A percentile compares a stretch with the other conserved stretches of the same genome.
These are phyloP conservation scores for Sonneratia caseolaris DNA, from an alignment of 345 rosid genomes.

Conservation along the genomic window DNA sequence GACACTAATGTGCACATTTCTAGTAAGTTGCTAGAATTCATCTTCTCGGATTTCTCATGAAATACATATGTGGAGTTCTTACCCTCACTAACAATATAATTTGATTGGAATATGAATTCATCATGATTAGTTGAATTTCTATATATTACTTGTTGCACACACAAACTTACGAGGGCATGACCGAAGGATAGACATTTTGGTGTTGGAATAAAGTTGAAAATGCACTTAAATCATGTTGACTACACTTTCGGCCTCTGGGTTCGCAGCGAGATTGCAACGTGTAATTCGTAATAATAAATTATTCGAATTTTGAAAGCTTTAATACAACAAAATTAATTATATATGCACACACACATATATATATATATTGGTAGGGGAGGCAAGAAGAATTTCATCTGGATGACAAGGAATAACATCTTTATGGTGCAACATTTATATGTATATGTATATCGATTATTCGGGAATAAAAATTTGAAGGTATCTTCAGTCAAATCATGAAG, in stretches of 20 bases:
- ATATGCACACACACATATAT: neutral
- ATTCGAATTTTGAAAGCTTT: neutral
- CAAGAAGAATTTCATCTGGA: slow-evolving; percentile 2
- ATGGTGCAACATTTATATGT: neutral
- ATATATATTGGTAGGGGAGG: neutral
- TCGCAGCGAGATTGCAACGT: neutral
- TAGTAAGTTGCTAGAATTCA: no score
- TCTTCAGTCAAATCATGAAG: neutral
- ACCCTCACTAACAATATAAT: no score
- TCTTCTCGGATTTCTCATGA: no score
- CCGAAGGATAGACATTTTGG: neutral
- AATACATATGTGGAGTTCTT: no score
- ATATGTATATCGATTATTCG: neutral
- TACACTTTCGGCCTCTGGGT: neutral
- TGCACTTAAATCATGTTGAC: neutral
- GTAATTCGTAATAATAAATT: neutral
- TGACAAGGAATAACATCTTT: slow-evolving; percentile 1
- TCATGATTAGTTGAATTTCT: no score
- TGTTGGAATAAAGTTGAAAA: neutral
- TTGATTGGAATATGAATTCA: no score
- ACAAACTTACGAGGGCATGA: neutral
- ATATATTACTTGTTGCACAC: no score
- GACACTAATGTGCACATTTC: no score
- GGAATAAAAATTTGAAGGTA: no score
- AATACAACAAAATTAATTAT: neutral